These are phyloP conservation scores for Sporothrix mexicana DNA, from an alignment of 2,329 filamentous ascomycete genomes.

Conservation along the genomic window DNA sequence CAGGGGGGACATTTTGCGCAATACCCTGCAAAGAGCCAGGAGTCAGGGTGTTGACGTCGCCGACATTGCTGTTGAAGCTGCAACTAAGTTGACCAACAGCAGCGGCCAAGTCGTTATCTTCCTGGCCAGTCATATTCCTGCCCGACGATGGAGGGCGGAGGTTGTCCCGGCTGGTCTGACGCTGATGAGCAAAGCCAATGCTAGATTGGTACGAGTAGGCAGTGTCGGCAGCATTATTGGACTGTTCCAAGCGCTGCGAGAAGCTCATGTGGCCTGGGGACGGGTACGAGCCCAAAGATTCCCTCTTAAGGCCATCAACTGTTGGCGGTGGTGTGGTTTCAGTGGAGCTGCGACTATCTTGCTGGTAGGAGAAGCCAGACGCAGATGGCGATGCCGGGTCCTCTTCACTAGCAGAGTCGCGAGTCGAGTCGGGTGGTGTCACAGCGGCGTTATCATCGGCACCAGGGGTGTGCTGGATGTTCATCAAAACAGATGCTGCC, in stretches of 20 bases:
- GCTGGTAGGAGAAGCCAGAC: slow-evolving; percentile 79
- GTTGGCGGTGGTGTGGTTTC: slow-evolving; percentile 88
- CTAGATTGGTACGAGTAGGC: slow-evolving; percentile 82
- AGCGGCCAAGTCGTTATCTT: slow-evolving; percentile 86
- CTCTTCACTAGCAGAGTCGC: slow-evolving; percentile 75
- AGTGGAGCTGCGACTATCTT: slow-evolving; percentile 79
- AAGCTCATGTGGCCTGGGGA: slow-evolving; percentile 60
- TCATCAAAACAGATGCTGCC: slow-evolving; percentile 92
- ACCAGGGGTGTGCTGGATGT: slow-evolving; percentile 68
- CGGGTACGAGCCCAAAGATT: slow-evolving; percentile 52
- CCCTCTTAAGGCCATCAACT: slow-evolving; percentile 51
- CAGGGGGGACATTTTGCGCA: slow-evolving; percentile 78
- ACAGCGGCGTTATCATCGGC: slow-evolving; percentile 42
- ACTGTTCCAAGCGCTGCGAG: slow-evolving; percentile 40
- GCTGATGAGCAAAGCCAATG: slow-evolving; percentile 47
- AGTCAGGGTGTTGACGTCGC: slow-evolving; percentile 64
- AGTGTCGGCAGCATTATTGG: slow-evolving; percentile 49
- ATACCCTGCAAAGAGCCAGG: slow-evolving; percentile 49
- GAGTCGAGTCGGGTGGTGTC: slow-evolving; percentile 69
- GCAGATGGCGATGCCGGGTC: slow-evolving; percentile 83
- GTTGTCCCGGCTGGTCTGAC: slow-evolving; percentile 73
- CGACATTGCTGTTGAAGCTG: slow-evolving; percentile 79
- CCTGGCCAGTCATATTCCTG: slow-evolving; percentile 74
- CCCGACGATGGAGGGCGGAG: slow-evolving; percentile 80
- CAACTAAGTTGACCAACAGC: slow-evolving; percentile 89